Evolutionary conservation across 2,329 filamentous ascomycete species (phyloP), one percentile per base, ranked within the genome.

Genomic region (Erysiphe pisi): DNA sequence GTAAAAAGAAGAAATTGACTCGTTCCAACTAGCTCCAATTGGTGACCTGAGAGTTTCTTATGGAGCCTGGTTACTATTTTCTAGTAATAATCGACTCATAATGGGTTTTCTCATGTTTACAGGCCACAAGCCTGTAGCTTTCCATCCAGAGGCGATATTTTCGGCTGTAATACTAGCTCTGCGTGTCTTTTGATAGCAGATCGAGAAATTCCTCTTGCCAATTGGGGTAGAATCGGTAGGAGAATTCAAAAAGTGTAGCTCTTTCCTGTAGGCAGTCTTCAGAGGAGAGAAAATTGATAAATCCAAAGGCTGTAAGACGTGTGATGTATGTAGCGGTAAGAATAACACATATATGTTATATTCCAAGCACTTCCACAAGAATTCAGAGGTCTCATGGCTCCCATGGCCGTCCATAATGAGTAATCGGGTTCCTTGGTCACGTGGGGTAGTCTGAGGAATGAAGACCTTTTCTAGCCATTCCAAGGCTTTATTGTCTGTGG

Each of bases 231-330:
- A 25, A 73, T 49, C 43, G 20, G 22, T 31, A 9, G 28, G 20
- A 4, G 43, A n/a, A 9, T 7, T 25, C 3, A 49, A 28, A 47
- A 8, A 9, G 4, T 8, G n/a, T 20, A 49, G 8, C 45, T 73
- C 12, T 49, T 31, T 16, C 36, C 49, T 47, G 78, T 81, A 81
- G 8, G 79, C 78, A 76, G 73, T 71, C 73, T 81, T 80, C 1
- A 81, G 77, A n/a, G n/a, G n/a, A 16, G 77, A 78, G 79, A 81
- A 81, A 18, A 79, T 70, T 77, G 73, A 77, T 47, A 80, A 78
- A 77, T 81, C 78, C 78, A 78, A 80, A 61, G 80, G 80, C 79
- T 81, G 79, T 45, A 80, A 79, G 78, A 80, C 78, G 76, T 79
- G 68, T 28, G 79, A 79, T 70, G 79, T 78, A 76, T 80, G 78